phyloP scores from a whole-genome alignment of 768 basidiomycete species.

The Suillus alpinus region DNA sequence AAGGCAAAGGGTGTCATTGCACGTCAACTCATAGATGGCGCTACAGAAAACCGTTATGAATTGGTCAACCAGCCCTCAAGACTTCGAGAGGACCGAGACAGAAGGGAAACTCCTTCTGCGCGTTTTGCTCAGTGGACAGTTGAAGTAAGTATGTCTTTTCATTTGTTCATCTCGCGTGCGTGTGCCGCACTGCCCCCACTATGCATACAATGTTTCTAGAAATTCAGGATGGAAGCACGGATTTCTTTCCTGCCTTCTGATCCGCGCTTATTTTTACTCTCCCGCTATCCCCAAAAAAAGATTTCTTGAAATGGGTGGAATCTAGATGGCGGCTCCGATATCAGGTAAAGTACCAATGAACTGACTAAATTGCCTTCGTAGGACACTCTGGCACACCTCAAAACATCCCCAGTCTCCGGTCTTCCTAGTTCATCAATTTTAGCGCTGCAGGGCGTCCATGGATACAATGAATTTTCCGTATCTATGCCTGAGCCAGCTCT shows the following conservation, averaged over 20 bases:
- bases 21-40: constrained; percentile 13
- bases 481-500: constrained; percentile 74
- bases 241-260: not conserved
- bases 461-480: constrained; percentile 95
- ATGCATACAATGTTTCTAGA: constrained; percentile 2
- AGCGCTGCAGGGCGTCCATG: constrained; percentile 62
- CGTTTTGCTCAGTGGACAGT: constrained; percentile 65
- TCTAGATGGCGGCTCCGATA: not conserved
- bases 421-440: constrained; percentile 62
- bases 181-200: not conserved
- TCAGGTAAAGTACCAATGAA: constrained; percentile 1
- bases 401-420: constrained; percentile 60
- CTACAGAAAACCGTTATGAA: constrained; percentile 40
- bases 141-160: constrained; percentile 44
- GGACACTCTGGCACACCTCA: constrained; percentile 75
- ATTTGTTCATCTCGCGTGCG: not conserved
- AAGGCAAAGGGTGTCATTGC: constrained; percentile 33
- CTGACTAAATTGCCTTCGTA: constrained; percentile 27
- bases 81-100: constrained; percentile 27
- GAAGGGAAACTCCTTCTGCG: constrained; percentile 57
- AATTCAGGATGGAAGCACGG: constrained; percentile 11
- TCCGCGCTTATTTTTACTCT: not conserved
- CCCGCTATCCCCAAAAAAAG: not conserved
- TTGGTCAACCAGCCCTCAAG: constrained; percentile 13
- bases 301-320: not conserved